A percentile compares a stretch with the other conserved stretches of the same genome.
Evolutionary conservation across 371 early-diverging fungal species (phyloP).

Genomic region (Spiromyces aspiralis): DNA sequence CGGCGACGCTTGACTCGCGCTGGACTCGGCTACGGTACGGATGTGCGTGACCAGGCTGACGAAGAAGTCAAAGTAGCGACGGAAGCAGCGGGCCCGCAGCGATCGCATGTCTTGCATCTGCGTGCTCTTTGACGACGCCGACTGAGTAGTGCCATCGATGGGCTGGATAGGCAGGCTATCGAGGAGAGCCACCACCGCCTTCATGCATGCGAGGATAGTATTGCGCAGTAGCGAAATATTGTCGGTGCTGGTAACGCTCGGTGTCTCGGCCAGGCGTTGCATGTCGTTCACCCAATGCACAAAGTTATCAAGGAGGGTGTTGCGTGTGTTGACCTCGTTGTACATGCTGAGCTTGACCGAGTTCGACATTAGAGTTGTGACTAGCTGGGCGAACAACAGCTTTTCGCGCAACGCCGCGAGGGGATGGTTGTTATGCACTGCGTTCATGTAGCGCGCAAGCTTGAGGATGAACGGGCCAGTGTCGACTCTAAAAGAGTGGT

Average conservation of each 20-base stretch:
- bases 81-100: slow-evolving; percentile 61
- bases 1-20: not conserved
- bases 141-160: slow-evolving; percentile 43
- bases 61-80: slow-evolving; percentile 78
- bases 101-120: slow-evolving; percentile 28
- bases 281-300: slow-evolving; percentile 81
- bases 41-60: slow-evolving; percentile 70
- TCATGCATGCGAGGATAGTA: slow-evolving; percentile 64
- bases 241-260: slow-evolving; percentile 24
- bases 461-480: slow-evolving; percentile 59
- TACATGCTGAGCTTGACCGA: slow-evolving; percentile 60
- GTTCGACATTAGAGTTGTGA: slow-evolving; percentile 63
- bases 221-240: slow-evolving; percentile 54
- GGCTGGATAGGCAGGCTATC: slow-evolving; percentile 71
- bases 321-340: slow-evolving; percentile 75
- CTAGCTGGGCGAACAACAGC: slow-evolving; percentile 68
- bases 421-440: slow-evolving; percentile 39
- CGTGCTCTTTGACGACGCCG: slow-evolving; percentile 27
- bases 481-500: slow-evolving; percentile 55
- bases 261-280: slow-evolving; percentile 23
- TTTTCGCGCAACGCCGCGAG: slow-evolving; percentile 50
- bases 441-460: slow-evolving; percentile 67
- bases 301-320: slow-evolving; percentile 60
- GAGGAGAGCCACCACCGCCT: slow-evolving; percentile 61
- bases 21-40: slow-evolving; percentile 26